Conservation (phyloP, 2,329 filamentous ascomycete species). For the Fusarium mundagurra region DNA sequence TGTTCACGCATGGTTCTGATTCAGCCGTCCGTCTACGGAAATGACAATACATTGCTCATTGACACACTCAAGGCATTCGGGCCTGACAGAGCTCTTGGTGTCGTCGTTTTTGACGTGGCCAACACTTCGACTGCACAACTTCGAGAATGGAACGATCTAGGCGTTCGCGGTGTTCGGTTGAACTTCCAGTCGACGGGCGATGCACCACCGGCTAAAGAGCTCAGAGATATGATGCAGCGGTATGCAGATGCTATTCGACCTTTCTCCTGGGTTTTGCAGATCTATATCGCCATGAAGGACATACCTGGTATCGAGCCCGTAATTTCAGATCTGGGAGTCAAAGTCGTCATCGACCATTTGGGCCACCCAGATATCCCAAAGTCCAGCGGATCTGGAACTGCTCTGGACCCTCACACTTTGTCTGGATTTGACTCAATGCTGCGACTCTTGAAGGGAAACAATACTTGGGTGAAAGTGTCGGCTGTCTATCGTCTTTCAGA, state of each 20-base stretch:
- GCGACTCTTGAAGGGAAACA: background rate
- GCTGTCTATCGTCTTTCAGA: background rate
- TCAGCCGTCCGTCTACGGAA: background rate
- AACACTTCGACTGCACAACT: background rate
- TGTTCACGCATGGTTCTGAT: background rate
- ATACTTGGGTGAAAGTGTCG: background rate
- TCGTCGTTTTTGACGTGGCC: background rate
- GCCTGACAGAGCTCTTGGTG: background rate
- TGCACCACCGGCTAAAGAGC: background rate
- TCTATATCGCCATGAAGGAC: background rate
- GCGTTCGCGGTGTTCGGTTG: background rate
- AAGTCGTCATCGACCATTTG: background rate
- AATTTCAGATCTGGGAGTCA: background rate
- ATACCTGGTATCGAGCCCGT: background rate
- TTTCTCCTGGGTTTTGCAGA: background rate
- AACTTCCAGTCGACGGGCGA: background rate
- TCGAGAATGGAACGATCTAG: background rate
- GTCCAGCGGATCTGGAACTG: accelerated
- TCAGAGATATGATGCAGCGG: background rate
- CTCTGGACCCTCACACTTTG: background rate
- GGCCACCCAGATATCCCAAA: background rate
- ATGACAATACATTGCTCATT: background rate
- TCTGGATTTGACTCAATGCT: background rate
- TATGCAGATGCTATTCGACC: background rate
- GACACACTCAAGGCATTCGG: background rate